Base-by-base conservation (phyloP, 441 rosid species). In the Erodium texanum region DNA sequence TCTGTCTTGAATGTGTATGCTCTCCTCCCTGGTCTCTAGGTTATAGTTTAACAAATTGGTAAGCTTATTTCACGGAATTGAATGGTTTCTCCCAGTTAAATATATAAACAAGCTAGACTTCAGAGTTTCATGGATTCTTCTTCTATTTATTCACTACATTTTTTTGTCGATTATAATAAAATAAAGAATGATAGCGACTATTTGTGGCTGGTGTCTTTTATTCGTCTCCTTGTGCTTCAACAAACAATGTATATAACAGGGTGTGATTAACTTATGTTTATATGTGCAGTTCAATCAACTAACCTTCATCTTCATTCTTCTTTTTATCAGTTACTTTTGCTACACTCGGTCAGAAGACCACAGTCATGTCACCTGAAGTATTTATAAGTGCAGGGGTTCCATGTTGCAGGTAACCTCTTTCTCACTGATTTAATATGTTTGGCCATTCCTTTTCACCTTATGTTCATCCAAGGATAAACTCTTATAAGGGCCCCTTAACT, bases 351-450 rank as follows among this genome's bases (percentile, higher is more conserved):
- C 94, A 94, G 89, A 94, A 94, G 86, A 94, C 99, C 36, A 94
- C 97, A 23, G 93, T 92, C 66, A 89, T 94, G 89, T 92, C 99
- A 45, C 99, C 98, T 23, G 98, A 94, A 88, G 96, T 94, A 72
- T 88, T 94, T 80, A 78, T 85, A 56, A 73, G 77, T 72, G 97
- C 93, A 11, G 99, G 98, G 34, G 84, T 94, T 73, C 98, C 98
- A 16, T 92, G 99, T 81, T 94, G 99, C 97, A 88, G 99, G 99
- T 85, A 74, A 78, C 58, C 66, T 72, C 70, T 81, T 70, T 50
- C 56, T 62, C 23, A 65, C 63, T 73, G 66, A 72, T 70, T 71
- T 73, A 43, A 77, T 80, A 61, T 48, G 64, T 54, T 66, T n/a
- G n/a, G n/a, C n/a, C 64, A 34, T 58, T 68, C 9, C 2, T 4